Conservation (phyloP, 371 early-diverging fungal genomes). For the Rhizopus sp. region DNA sequence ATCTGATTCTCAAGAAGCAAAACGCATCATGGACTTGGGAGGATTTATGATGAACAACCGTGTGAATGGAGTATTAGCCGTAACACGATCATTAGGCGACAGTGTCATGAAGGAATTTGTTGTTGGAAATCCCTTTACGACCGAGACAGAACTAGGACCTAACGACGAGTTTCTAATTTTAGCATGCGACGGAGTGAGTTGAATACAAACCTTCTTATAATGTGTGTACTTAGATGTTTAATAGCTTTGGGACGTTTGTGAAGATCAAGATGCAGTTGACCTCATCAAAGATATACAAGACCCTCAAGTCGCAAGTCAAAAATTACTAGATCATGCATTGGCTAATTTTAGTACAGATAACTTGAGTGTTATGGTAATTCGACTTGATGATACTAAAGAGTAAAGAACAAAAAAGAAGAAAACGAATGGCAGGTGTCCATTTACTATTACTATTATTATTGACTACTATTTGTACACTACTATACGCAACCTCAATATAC, state of each 20-base stretch:
- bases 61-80: constrained; percentile 98
- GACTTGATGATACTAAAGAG: constrained; percentile 13
- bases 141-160: constrained; percentile 77
- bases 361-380: constrained; percentile 82
- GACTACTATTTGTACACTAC: no score
- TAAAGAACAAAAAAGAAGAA: no score
- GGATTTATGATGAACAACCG: constrained; percentile 97
- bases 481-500: no score
- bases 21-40: constrained; percentile 88
- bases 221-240: no score
- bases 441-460: no score
- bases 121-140: constrained; percentile 93
- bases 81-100: constrained; percentile 96
- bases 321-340: constrained; percentile 86
- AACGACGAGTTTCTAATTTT: constrained; percentile 85
- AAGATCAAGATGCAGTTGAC: constrained; percentile 94
- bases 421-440: no score
- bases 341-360: constrained; percentile 94
- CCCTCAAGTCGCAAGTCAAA: constrained; percentile 81
- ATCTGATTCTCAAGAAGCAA: constrained; percentile 83
- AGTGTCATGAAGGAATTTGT: constrained; percentile 94
- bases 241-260: constrained; percentile 97
- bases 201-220: background rate
- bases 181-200: constrained; percentile 96
- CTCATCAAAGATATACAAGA: constrained; percentile 73